Percentiles rank a stretch among this genome's conserved stretches.
Evolutionary conservation across 2,329 filamentous ascomycete species (phyloP).

Genomic region (Ceratocystis smalleyi): DNA sequence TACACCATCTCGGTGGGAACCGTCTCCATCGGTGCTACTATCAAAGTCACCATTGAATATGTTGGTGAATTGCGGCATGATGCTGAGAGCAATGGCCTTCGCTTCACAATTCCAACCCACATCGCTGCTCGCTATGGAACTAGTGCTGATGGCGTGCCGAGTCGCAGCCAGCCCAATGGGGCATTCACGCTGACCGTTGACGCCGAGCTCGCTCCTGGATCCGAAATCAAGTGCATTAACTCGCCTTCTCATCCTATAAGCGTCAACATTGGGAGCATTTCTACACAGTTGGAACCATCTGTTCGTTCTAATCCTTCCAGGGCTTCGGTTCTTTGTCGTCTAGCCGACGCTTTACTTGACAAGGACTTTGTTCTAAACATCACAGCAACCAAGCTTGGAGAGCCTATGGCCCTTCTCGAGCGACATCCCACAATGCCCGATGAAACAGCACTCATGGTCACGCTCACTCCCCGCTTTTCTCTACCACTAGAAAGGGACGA

Average conservation of each 20-base stretch:
- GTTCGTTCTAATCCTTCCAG: constrained; percentile 19
- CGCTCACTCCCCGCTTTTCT: constrained; percentile 54
- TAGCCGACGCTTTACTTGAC: constrained; percentile 46
- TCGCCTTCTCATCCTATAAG: constrained; percentile 54
- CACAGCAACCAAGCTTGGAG: constrained; percentile 41
- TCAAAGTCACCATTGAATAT: constrained; percentile 48
- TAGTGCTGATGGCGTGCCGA: background rate
- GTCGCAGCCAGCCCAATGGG: constrained; percentile 8
- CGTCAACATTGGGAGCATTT: constrained; percentile 46
- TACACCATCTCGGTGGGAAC: constrained; percentile 56
- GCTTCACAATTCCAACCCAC: constrained; percentile 51
- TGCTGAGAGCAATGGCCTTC: constrained; percentile 48
- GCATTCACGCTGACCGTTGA: constrained; percentile 24
- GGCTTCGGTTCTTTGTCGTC: constrained; percentile 32
- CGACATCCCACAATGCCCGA: constrained; percentile 44
- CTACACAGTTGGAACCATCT: constrained; percentile 18
- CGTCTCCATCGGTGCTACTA: constrained; percentile 40
- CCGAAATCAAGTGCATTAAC: constrained; percentile 44
- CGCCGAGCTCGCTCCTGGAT: constrained; percentile 34
- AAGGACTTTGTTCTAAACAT: constrained; percentile 54
- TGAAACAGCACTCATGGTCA: constrained; percentile 53
- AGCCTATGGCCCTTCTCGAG: constrained; percentile 51
- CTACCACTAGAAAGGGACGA: constrained; percentile 28
- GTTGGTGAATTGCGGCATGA: constrained; percentile 60
- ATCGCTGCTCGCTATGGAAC: constrained; percentile 52